Percentiles rank a stretch among this genome's conserved stretches.
phyloP scores from a whole-genome alignment of 805 yeast species.

The Ogataea populi-albae region DNA sequence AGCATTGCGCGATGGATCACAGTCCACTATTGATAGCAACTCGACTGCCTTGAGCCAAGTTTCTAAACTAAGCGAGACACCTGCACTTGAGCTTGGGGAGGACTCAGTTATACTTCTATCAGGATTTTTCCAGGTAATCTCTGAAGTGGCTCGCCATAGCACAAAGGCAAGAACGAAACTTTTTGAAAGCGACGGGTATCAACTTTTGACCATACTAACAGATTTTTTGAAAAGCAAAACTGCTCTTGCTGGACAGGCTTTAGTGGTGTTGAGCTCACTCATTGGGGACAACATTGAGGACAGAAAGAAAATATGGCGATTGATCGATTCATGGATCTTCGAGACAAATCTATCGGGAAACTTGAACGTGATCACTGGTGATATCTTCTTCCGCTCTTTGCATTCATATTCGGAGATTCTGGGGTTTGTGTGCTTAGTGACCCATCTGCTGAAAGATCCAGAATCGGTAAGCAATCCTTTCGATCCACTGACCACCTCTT shows the following conservation, averaged over 20 bases:
- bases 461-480: conserved; percentile 31
- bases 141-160: conserved; percentile 47
- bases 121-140: conserved; percentile 67
- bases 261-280: conserved; percentile 57
- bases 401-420: conserved; percentile 51
- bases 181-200: conserved; percentile 32
- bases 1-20: conserved; percentile 21
- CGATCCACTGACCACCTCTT: conserved; percentile 43
- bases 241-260: conserved; percentile 44
- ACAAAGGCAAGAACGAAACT: conserved; percentile 31
- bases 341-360: conserved; percentile 21
- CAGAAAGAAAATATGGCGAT: conserved; percentile 60
- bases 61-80: conserved; percentile 10
- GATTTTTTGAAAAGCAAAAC: conserved; percentile 29
- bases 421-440: conserved; percentile 61
- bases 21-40: conserved; percentile 1
- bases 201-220: conserved; percentile 26
- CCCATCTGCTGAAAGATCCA: conserved; percentile 32
- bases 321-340: conserved; percentile 69
- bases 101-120: conserved; percentile 75
- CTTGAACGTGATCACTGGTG: conserved; percentile 31
- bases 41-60: conserved; percentile 4
- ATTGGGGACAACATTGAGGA: conserved; percentile 43
- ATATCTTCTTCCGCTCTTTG: conserved; percentile 44
- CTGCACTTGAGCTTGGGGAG: conserved; percentile 63